These are phyloP conservation scores for Coriolopsis trogii DNA, from an alignment of 1,284 basidiomycete genomes.

Conservation along the genomic window DNA sequence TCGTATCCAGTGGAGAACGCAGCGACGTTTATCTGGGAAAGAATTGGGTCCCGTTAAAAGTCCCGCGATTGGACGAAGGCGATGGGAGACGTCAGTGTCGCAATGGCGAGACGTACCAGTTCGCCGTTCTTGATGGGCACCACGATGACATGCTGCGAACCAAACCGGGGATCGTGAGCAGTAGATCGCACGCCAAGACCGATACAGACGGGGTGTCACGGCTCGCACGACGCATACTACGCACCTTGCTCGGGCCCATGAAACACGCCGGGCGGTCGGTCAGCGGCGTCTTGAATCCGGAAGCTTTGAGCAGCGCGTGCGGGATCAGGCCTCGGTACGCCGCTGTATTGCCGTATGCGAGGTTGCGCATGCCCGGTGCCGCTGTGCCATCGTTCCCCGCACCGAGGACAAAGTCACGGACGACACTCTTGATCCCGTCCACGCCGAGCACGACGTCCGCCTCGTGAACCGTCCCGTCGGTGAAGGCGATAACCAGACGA, in stretches of 20 bases:
- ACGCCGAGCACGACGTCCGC: slow-evolving; percentile 57
- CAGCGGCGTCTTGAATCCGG: slow-evolving; percentile 46
- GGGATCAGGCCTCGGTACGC: slow-evolving; percentile 52
- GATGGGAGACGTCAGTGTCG: too few species aligned
- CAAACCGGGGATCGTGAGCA: too few species aligned
- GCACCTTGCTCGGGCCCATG: slow-evolving; percentile 46
- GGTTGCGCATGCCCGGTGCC: slow-evolving; percentile 9
- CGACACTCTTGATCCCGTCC: slow-evolving; percentile 52
- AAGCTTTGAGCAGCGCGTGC: slow-evolving; percentile 38
- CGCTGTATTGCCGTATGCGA: slow-evolving; percentile 47
- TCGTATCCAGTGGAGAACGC: slow-evolving; percentile 48
- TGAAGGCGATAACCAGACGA: slow-evolving; percentile 41
- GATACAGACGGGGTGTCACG: neutral
- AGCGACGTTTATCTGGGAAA: slow-evolving; percentile 53
- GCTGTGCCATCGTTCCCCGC: slow-evolving; percentile 15
- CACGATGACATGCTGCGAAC: slow-evolving; percentile 59
- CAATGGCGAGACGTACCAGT: too few species aligned
- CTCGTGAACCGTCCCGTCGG: slow-evolving; percentile 48
- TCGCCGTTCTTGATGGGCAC: slow-evolving; percentile 53
- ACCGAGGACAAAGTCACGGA: slow-evolving; percentile 42
- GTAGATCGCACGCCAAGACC: neutral
- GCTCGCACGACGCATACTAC: neutral
- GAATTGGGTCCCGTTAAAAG: slow-evolving; percentile 2
- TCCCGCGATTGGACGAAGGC: neutral
- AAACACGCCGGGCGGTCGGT: slow-evolving; percentile 41